Evolutionary conservation across 2,329 filamentous ascomycete genomes (phyloP), one percentile per base, ranked within the genome.

Genomic region (Colletotrichum sojae): DNA sequence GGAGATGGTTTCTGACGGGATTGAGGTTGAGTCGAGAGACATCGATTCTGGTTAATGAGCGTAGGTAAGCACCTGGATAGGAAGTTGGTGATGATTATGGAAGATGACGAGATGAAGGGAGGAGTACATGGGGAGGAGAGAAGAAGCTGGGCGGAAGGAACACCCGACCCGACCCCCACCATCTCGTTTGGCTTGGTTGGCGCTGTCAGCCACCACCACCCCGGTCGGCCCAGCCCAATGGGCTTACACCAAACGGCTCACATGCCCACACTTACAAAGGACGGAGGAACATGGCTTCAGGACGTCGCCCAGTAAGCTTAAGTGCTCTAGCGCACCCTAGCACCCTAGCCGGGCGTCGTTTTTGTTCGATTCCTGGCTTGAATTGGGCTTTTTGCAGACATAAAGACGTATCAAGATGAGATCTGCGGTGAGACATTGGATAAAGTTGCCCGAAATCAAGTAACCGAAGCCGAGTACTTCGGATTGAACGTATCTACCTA

Each of bases 201-300:
- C 31, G 31, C 40, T 22, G 6, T 45, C 62, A 20, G 55, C 54
- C 15, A 51, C 5, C 8, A 36, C 31, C 20, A 25, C 58, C 58
- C 52, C 9, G 20, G 25, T 18, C 15, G 36, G 5, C 16, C 13
- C 16, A 39, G 43, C 43, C 67, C 62, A 69, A 69, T 69, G 56
- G 67, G 67, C 62, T 69, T 69, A 69, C 62, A 67, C 51, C 62
- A 66, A 69, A 67, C 43, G 46, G 36, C 40, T 69, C 62, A 69
- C 67, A 69, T 67, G 62, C 31, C 36, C 15, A 52, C 60, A 8
- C 18, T 18, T 55, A 67, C 62, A 58, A 20, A 55, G 56, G 45
- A 40, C 51, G 62, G 67, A 52, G 55, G 48, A 52, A 43, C 48
- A 18, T n/a, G 36, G n/a, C 45, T 18, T 59, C 25, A 20, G 45